Evolutionary conservation across 495 filamentous ascomycete species (phyloP), one percentile per base, ranked within the genome.

Genomic region (Aspergillus leporis): DNA sequence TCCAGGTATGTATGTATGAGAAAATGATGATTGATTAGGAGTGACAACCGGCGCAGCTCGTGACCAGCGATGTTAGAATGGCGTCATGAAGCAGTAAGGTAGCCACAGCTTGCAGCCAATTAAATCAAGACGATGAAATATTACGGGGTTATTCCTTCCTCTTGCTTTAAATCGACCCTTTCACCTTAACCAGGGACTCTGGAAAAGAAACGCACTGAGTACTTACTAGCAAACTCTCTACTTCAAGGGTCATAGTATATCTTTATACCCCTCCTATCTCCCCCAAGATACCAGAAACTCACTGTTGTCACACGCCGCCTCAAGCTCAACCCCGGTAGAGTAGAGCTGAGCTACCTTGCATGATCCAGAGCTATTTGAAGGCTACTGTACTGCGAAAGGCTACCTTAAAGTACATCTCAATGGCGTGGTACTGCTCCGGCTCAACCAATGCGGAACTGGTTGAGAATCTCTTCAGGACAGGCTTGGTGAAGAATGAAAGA

Each of bases 381-480:
- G 18, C 28, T 47, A 0, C 34, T 19, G 31, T 23, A 53, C 56
- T 48, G 23, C 57, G 19, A 10, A 55, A 55, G 40, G 51, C 28
- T 25, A 31, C 63, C 78, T 59, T 34, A 59, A 66, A 51, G 48
- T 21, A 55, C 45, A 52, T 61, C n/a, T 63, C 61, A 36, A 99
- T 99, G 94, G 93, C 93, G 56, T 99, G 94, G 94, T 83, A 85
- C 60, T 90, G 88, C 70, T 90, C 89, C 18, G 92, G 91, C 51
- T 74, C 78, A 22, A 85, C 86, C 36, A 99, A 99, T 75, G 71
- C 69, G 43, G 89, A 85, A 46, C 78, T 99, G 45, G 75, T 98
- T 49, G 82, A 87, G 63, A 97, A 97, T 66, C 81, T 99, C 9
- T 87, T 74, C 63, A 80, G 73, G 18, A 83, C 90, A 62, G 79